Evolutionary conservation across 371 early-diverging fungal genomes (phyloP).

Genomic region (Mortierella sp.): DNA sequence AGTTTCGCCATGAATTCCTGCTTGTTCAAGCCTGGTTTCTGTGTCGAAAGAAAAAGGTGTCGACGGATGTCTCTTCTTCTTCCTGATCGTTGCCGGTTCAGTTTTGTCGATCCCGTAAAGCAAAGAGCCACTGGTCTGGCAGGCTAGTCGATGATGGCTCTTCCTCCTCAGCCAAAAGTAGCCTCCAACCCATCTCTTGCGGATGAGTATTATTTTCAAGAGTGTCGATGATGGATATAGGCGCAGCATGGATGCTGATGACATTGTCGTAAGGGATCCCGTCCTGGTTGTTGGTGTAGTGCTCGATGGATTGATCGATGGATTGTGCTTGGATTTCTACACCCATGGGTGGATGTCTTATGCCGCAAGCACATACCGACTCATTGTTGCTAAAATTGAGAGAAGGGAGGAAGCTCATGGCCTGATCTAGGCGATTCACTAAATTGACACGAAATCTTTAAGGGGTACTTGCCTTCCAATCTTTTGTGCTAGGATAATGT

Average conservation of each 20-base stretch:
- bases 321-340: neutral
- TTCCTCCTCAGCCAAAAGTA: neutral
- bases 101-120: neutral
- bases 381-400: slow-evolving; percentile 41
- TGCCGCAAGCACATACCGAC: slow-evolving; percentile 31
- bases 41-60: neutral
- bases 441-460: neutral
- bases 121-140: neutral
- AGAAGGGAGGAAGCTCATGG: slow-evolving; percentile 27
- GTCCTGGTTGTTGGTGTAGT: neutral
- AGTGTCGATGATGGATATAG: neutral
- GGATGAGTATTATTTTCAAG: neutral
- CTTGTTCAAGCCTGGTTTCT: neutral
- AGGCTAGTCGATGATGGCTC: neutral
- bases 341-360: neutral
- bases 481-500: neutral
- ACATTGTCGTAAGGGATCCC: neutral
- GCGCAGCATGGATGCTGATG: neutral
- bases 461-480: neutral
- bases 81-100: neutral
- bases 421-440: neutral
- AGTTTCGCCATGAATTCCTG: slow-evolving; percentile 25
- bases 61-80: neutral
- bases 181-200: neutral
- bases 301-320: slow-evolving; percentile 29